Evolutionary conservation across 371 early-diverging fungal genomes (phyloP).

Genomic region (Mucor indicus): DNA sequence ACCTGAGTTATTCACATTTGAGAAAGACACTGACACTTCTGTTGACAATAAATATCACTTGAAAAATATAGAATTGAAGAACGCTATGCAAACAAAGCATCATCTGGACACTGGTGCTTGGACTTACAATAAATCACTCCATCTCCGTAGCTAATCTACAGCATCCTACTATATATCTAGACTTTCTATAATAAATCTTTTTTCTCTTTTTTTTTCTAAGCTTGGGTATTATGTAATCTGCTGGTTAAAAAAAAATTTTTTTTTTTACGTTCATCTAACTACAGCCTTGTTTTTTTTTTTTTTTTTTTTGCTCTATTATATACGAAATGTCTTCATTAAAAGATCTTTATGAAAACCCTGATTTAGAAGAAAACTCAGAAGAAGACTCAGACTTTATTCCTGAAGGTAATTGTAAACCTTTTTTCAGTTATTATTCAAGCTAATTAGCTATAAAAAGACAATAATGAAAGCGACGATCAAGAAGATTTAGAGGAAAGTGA

Average conservation of each 20-base stretch:
- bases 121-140: slow-evolving; percentile 43
- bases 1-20: slow-evolving; percentile 55
- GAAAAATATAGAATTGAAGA: slow-evolving; percentile 13
- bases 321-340: slow-evolving; percentile 8
- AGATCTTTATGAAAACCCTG: slow-evolving; percentile 16
- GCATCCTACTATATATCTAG: no score
- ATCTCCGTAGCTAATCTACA: slow-evolving; percentile 10
- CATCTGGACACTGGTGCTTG: slow-evolving; percentile 45
- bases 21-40: slow-evolving; percentile 32
- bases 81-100: slow-evolving; percentile 21
- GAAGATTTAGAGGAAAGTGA: slow-evolving; percentile 9
- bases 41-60: slow-evolving; percentile 10
- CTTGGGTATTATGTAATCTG: no score
- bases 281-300: slow-evolving; percentile 3
- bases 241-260: no score
- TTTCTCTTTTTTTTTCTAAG: no score
- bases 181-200: no score
- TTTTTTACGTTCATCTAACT: no score
- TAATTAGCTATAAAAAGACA: background rate
- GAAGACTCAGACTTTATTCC: slow-evolving; percentile 25
- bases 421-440: background rate
- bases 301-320: background rate
- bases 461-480: slow-evolving; percentile 13
- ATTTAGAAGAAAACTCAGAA: slow-evolving; percentile 16
- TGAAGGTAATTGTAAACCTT: slow-evolving; percentile 7